Percentiles rank a stretch among this genome's conserved stretches.
Evolutionary conservation across 148 eudicot genomes (phyloP).

Genomic region (Cornus suecica): DNA sequence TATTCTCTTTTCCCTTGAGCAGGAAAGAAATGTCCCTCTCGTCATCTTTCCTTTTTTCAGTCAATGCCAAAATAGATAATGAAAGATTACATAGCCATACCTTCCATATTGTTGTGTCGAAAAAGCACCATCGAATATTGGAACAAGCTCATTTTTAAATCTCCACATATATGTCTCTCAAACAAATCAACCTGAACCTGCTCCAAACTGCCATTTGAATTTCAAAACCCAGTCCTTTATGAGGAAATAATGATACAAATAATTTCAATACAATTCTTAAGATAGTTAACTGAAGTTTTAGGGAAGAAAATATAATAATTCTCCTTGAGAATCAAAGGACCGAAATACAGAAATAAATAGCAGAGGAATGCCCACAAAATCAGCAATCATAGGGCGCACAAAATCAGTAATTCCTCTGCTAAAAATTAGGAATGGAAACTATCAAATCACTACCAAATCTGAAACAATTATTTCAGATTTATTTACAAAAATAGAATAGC

Average conservation of each 20-base stretch:
- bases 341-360: too few relatives aligned
- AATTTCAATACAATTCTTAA: constrained; percentile 1
- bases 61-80: neutral
- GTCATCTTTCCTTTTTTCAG: neutral
- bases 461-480: too few relatives aligned
- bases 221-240: constrained; percentile 23
- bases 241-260: constrained; percentile 8
- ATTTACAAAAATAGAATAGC: too few relatives aligned
- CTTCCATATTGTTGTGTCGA: constrained; percentile 30
- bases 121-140: constrained; percentile 71
- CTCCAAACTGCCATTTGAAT: constrained; percentile 65
- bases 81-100: constrained; percentile 23
- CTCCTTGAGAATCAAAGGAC: too few relatives aligned
- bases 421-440: too few relatives aligned
- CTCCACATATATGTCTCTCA: constrained; percentile 44
- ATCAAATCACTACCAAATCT: too few relatives aligned
- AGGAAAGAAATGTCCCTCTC: neutral
- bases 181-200: constrained; percentile 53
- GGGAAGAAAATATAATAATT: too few relatives aligned
- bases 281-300: too few relatives aligned
- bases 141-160: constrained; percentile 34
- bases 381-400: too few relatives aligned
- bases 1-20: neutral
- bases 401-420: too few relatives aligned
- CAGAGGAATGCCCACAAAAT: too few relatives aligned